These are phyloP conservation scores for Didymosphaeria variabile DNA, from an alignment of 2,329 filamentous ascomycete species.

Conservation along the genomic window DNA sequence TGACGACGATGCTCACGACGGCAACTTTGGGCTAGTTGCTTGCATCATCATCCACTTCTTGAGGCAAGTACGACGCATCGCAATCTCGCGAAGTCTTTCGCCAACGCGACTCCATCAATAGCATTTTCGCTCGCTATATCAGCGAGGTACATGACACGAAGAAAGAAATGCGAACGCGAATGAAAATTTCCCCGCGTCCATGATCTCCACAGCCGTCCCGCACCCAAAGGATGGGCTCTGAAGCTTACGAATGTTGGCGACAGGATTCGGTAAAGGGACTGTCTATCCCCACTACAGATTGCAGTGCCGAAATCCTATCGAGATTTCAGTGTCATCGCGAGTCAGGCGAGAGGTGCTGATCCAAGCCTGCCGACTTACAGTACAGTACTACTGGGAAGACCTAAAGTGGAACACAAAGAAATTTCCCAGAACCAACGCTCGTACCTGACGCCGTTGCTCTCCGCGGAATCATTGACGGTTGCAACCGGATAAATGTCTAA, in stretches of 20 bases:
- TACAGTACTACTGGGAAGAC: neutral
- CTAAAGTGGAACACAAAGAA: neutral
- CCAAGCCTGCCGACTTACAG: too few species aligned
- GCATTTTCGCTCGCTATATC: neutral
- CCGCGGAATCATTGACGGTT: constrained; percentile 7
- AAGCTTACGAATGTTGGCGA: constrained; percentile 20
- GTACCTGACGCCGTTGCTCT: constrained; percentile 11
- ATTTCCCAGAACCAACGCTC: constrained; percentile 4
- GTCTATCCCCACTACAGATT: constrained; percentile 8
- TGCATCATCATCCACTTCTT: constrained; percentile 14
- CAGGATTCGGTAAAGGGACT: constrained; percentile 26
- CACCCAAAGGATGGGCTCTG: constrained; percentile 29
- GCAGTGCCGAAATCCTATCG: too few species aligned
- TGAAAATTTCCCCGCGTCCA: constrained; percentile 19
- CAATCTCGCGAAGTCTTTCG: constrained; percentile 17
- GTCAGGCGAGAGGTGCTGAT: constrained; percentile 8
- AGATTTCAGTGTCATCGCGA: constrained; percentile 16
- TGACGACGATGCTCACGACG: constrained; percentile 13
- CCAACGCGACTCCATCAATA: constrained; percentile 1
- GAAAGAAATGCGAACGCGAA: neutral
- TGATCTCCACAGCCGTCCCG: constrained; percentile 26
- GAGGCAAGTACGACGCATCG: constrained; percentile 9
- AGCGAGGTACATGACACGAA: constrained; percentile 10
- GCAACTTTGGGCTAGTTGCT: constrained; percentile 7
- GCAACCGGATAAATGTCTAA: constrained; percentile 23